Evolutionary conservation across 2,329 filamentous ascomycete genomes (phyloP).

Genomic region (Penicillium capsulatum): DNA sequence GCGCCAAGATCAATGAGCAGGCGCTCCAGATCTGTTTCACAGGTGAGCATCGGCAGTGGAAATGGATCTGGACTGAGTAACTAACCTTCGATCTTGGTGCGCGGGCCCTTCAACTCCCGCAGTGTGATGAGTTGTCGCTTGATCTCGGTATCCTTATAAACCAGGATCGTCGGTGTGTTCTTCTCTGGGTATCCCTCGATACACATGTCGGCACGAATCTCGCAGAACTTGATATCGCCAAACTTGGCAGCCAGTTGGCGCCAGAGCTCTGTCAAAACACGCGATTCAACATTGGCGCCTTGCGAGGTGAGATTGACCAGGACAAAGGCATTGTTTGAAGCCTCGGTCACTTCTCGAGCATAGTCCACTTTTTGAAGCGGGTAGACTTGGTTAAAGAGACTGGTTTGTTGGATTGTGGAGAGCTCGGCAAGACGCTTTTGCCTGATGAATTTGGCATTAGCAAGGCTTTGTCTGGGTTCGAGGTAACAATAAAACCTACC

Average conservation of each 20-base stretch:
- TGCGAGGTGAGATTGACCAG: conserved; percentile 78
- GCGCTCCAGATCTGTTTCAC: conserved; percentile 63
- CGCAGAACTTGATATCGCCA: conserved; percentile 94
- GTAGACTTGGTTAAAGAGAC: conserved; percentile 84
- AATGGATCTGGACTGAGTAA: background rate
- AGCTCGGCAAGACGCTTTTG: conserved; percentile 85
- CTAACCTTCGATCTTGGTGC: conserved; percentile 58
- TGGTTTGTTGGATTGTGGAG: conserved; percentile 66
- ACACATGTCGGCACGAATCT: conserved; percentile 86
- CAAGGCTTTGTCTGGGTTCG: background rate
- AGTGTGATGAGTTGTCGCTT: conserved; percentile 88
- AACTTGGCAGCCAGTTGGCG: conserved; percentile 76
- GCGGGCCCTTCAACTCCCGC: conserved; percentile 68
- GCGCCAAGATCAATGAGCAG: conserved; percentile 79
- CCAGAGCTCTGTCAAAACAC: conserved; percentile 81
- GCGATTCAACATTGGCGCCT: conserved; percentile 78
- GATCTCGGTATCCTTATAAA: conserved; percentile 92
- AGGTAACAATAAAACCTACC: conserved; percentile 45
- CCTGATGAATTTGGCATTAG: conserved; percentile 30
- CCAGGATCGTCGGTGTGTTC: conserved; percentile 89
- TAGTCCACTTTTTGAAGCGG: conserved; percentile 94
- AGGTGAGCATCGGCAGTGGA: conserved; percentile 2
- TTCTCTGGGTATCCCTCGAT: conserved; percentile 94
- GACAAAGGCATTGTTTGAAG: conserved; percentile 64
- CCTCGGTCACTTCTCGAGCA: conserved; percentile 83